Evolutionary conservation across 108 stramenopile species (phyloP).

Genomic region (Ochromonas danica): DNA sequence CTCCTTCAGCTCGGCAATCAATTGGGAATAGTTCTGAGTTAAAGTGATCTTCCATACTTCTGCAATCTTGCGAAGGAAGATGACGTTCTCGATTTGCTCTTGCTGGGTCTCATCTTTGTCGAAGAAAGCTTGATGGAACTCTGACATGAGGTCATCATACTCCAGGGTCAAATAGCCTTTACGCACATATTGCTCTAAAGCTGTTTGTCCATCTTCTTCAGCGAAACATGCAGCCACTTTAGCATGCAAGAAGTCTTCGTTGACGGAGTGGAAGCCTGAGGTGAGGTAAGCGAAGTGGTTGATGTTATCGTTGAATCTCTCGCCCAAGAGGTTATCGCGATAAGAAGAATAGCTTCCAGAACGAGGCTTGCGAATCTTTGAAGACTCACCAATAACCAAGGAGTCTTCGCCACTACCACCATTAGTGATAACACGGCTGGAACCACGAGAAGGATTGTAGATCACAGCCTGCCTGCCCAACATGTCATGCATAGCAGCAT

Average conservation of each 20-base stretch:
- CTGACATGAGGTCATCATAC: constrained; percentile 33
- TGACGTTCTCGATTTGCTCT: constrained; percentile 26
- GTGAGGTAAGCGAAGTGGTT: constrained; percentile 39
- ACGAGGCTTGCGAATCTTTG: not conserved
- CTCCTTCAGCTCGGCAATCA: not conserved
- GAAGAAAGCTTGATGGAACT: constrained; percentile 32
- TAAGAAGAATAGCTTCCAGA: constrained; percentile 4
- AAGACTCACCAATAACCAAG: too few species aligned
- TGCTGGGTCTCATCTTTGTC: constrained; percentile 1
- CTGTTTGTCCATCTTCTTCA: not conserved
- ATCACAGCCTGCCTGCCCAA: not conserved
- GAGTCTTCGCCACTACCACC: not conserved
- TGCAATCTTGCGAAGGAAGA: constrained; percentile 36
- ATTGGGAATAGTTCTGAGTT: not conserved
- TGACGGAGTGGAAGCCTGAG: constrained; percentile 40
- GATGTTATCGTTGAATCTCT: constrained; percentile 12
- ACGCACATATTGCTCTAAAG: not conserved
- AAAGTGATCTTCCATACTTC: constrained; percentile 28
- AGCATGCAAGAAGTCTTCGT: constrained; percentile 26
- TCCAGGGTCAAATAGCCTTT: not conserved
- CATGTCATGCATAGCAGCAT: constrained; percentile 40
- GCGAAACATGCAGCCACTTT: not conserved
- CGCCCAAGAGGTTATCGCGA: not conserved
- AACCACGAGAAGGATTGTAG: not conserved
- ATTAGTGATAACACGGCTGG: not conserved